phyloP scores from a whole-genome alignment of 768 basidiomycete species.

The Filobasidium wieringae region DNA sequence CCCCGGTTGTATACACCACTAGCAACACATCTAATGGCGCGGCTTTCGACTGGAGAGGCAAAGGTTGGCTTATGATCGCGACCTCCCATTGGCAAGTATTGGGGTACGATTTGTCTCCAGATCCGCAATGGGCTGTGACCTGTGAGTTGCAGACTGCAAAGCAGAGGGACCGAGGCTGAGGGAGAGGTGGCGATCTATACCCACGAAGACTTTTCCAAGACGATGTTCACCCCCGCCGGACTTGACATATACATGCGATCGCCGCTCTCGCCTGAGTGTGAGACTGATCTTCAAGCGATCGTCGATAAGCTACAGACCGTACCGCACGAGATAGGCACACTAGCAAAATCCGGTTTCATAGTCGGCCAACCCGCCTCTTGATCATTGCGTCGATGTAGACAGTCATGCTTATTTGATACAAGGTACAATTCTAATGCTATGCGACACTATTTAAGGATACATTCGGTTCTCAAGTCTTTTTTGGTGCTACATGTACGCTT shows the following conservation, averaged over 20 bases:
- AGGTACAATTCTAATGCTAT: too few species aligned
- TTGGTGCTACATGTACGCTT: too few species aligned
- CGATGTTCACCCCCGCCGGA: conserved; percentile 44
- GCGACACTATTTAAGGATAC: too few species aligned
- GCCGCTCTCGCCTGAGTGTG: background rate
- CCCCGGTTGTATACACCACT: background rate
- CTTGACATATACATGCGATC: conserved; percentile 41
- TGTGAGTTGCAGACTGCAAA: conserved; percentile 19
- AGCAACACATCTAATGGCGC: conserved; percentile 30
- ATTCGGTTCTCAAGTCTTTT: too few species aligned
- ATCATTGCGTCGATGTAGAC: too few species aligned
- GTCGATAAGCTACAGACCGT: background rate
- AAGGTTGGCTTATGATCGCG: conserved; percentile 38
- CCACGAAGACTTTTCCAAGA: conserved; percentile 40
- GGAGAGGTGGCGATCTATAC: background rate
- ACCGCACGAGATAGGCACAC: background rate
- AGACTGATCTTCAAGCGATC: background rate
- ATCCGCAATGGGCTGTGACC: conserved; percentile 35
- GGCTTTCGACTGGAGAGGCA: conserved; percentile 42
- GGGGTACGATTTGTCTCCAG: conserved; percentile 34
- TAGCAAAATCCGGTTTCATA: background rate
- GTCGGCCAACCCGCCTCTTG: background rate
- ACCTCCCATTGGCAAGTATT: conserved; percentile 43
- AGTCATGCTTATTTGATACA: too few species aligned
- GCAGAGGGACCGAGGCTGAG: background rate